Percentiles rank a stretch among this genome's conserved stretches.
phyloP scores from a whole-genome alignment of 495 filamentous ascomycete genomes.

The Penicillium fimorum region DNA sequence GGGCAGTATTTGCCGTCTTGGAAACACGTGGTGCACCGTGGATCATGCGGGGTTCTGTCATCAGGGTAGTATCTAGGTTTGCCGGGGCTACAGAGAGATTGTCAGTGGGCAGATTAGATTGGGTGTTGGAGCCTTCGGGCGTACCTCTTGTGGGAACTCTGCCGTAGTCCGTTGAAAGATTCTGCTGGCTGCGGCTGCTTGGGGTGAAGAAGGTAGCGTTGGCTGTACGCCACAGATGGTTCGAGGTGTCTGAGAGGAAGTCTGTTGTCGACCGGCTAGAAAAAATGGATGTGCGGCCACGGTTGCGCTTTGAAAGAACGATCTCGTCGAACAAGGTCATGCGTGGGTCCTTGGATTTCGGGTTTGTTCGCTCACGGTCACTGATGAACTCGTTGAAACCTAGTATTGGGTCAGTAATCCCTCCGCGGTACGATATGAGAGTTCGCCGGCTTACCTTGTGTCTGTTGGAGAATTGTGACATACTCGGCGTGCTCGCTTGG shows the following conservation, averaged over 20 bases:
- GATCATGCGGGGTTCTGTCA: conserved; percentile 82
- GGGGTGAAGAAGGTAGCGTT: conserved; percentile 69
- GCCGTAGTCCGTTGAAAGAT: conserved; percentile 65
- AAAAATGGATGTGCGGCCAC: conserved; percentile 61
- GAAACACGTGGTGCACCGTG: conserved; percentile 70
- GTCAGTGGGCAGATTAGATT: conserved; percentile 16
- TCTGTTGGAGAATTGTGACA: conserved; percentile 81
- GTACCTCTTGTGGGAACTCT: conserved; percentile 58
- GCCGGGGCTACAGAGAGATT: conserved; percentile 59
- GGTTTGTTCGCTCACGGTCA: conserved; percentile 65
- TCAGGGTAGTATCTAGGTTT: conserved; percentile 78
- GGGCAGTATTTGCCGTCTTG: conserved; percentile 56
- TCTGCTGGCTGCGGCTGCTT: conserved; percentile 54
- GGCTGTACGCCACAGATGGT: conserved; percentile 91
- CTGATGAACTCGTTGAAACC: conserved; percentile 97
- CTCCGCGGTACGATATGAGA: not conserved
- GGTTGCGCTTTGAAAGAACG: conserved; percentile 89
- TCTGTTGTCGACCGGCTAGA: conserved; percentile 53
- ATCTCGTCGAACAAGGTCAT: conserved; percentile 95
- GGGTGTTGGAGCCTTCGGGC: conserved; percentile 18
- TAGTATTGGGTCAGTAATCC: conserved; percentile 29
- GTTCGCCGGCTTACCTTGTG: conserved; percentile 64
- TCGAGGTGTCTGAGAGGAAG: conserved; percentile 80
- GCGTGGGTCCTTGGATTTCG: conserved; percentile 55
- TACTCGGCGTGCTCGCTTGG: conserved; percentile 91